phyloP scores from a whole-genome alignment of 2,329 filamentous ascomycete species.

The Pseudonectria buxi region DNA sequence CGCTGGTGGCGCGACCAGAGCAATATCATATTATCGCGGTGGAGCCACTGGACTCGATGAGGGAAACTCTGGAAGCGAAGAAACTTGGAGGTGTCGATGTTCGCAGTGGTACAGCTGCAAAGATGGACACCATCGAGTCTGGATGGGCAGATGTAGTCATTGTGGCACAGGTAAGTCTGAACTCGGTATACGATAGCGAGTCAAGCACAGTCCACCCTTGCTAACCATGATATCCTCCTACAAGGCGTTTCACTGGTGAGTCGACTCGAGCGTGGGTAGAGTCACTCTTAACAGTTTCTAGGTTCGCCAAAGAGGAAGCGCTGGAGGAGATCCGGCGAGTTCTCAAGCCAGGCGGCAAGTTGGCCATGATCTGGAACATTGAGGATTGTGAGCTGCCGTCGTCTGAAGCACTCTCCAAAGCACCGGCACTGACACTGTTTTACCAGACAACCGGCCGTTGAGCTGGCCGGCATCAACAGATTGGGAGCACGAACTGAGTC shows the following conservation, averaged over 20 bases:
- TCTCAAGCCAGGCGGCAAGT: conserved; percentile 50
- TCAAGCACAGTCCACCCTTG: too few relatives aligned
- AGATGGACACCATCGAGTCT: conserved; percentile 44
- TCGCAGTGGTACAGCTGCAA: conserved; percentile 50
- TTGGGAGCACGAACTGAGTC: conserved; percentile 58
- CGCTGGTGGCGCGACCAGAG: conserved; percentile 52
- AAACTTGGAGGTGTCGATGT: conserved; percentile 47
- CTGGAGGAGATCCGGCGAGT: conserved; percentile 62
- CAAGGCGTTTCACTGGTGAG: conserved; percentile 52
- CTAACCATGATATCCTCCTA: conserved; percentile 2
- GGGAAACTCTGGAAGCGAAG: conserved; percentile 53
- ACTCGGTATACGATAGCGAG: conserved; percentile 5
- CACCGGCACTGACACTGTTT: background rate
- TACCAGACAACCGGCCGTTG: conserved; percentile 55
- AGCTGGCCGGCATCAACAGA: conserved; percentile 46
- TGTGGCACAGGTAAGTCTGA: conserved; percentile 55
- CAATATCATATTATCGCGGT: conserved; percentile 54
- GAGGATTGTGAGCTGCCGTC: conserved; percentile 52
- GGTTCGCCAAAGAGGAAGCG: conserved; percentile 61
- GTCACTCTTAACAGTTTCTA: conserved; percentile 20
- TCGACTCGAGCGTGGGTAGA: background rate
- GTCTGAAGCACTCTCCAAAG: background rate
- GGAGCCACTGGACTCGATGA: conserved; percentile 60
- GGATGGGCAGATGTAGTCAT: conserved; percentile 59
- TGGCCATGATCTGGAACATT: conserved; percentile 68